Percentiles rank a stretch among this genome's conserved stretches.
Conservation (phyloP, 345 rosid genomes). For the Gossypium anomalum region DNA sequence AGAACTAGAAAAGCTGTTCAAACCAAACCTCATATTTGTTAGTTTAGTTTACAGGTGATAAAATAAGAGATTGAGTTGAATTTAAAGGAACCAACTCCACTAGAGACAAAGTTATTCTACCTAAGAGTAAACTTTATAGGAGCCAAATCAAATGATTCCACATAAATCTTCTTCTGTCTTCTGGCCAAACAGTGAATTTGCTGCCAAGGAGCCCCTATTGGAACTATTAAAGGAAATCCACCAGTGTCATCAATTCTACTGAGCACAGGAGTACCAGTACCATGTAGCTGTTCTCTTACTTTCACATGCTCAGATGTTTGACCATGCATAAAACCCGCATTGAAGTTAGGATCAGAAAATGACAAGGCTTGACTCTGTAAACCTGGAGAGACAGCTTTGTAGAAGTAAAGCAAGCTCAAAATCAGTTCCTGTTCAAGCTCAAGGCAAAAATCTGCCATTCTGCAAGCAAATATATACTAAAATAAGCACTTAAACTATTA, state of each 20-base stretch:
- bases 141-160: slow-evolving; percentile 74
- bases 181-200: slow-evolving; percentile 70
- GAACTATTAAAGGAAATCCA: slow-evolving; percentile 59
- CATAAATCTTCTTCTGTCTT: slow-evolving; percentile 76
- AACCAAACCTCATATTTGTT: slow-evolving; percentile 20
- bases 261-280: slow-evolving; percentile 29
- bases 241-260: slow-evolving; percentile 34
- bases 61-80: neutral
- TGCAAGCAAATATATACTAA: slow-evolving; percentile 36
- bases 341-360: slow-evolving; percentile 45
- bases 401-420: slow-evolving; percentile 58
- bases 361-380: slow-evolving; percentile 53
- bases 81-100: neutral
- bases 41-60: slow-evolving; percentile 12
- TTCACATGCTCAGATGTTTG: slow-evolving; percentile 25
- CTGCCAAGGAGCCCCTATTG: slow-evolving; percentile 98
- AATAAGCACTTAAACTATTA: slow-evolving; percentile 20
- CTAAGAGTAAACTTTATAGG: slow-evolving; percentile 74
- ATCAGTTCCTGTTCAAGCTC: slow-evolving; percentile 87
- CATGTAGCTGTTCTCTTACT: slow-evolving; percentile 33
- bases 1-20: slow-evolving; percentile 83
- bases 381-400: slow-evolving; percentile 58
- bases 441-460: slow-evolving; percentile 73
- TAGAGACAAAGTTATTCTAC: slow-evolving; percentile 25
- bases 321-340: slow-evolving; percentile 30